Evolutionary conservation across 2,329 filamentous ascomycete genomes (phyloP), one percentile per base, ranked within the genome.

Genomic region (Pestalotiopsis sp.): DNA sequence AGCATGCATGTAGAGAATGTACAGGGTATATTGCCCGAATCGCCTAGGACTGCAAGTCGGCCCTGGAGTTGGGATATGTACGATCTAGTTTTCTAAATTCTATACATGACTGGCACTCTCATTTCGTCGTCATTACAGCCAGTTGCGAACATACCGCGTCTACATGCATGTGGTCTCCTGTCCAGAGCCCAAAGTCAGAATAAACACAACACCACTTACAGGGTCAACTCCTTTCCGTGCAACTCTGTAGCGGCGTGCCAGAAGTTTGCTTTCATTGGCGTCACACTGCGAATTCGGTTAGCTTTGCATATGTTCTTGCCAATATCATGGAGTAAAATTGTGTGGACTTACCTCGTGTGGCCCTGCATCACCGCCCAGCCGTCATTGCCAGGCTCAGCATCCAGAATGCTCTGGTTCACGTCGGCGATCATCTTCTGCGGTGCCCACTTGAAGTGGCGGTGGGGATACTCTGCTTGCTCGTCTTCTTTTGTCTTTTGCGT

Each of bases 401-500:
- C 88, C 73, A 94, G 90, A n/a, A 98, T 94, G 73, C 92, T 95
- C 77, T 92, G 89, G 80, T 94, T 94, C 2, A 98, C 94, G 80
- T 97, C 95, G 41, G 89, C 86, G 80, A 98, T 96, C 36, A 56
- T 60, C 40, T 64, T 45, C 71, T 89, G 89, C 2, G 95, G 96
- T 62, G 93, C 90, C 96, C 96, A 98, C 81, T 95, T 97, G 85
- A 98, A 98, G 80, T 97, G 93, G 79, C 93, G 93, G 80, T 97
- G 93, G 68, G 84, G 87, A 78, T 94, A 91, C 38, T 86, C 78
- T 60, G 77, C 73, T 68, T 71, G 71, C 58, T 78, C 80, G 49
- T 74, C 82, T 60, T 80, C 81, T 5, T 20, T 36, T 6, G 31
- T 36, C n/a, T n/a, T 36, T 64, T 83, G 83, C 23, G 65, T 70